Evolutionary conservation across 495 filamentous ascomycete genomes (phyloP).

Genomic region (Pseudoneurospora amorphoporcata): DNA sequence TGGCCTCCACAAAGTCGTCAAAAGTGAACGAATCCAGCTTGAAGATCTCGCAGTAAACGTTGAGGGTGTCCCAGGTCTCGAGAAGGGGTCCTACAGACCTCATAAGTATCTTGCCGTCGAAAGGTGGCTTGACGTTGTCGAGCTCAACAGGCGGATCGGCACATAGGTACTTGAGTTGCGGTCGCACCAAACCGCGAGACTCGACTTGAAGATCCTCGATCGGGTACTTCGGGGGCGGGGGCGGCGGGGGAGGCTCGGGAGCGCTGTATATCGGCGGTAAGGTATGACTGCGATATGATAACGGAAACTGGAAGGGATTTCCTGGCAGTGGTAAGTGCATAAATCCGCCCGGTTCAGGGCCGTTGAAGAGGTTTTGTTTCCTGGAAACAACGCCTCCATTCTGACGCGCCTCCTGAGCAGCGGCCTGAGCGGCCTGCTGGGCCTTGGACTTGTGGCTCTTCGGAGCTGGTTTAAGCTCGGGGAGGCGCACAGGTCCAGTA

Average conservation of each 20-base stretch:
- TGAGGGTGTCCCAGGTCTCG: slow-evolving; percentile 91
- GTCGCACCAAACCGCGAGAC: slow-evolving; percentile 51
- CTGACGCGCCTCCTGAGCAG: slow-evolving; percentile 3
- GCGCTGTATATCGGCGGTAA: slow-evolving; percentile 18
- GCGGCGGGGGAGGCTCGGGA: slow-evolving; percentile 51
- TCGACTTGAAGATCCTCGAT: slow-evolving; percentile 85
- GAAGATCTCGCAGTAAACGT: slow-evolving; percentile 90
- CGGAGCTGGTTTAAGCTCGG: slow-evolving; percentile 69
- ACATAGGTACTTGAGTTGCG: slow-evolving; percentile 67
- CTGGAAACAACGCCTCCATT: slow-evolving; percentile 25
- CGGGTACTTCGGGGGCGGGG: slow-evolving; percentile 80
- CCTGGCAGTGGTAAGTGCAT: slow-evolving; percentile 28
- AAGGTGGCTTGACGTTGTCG: slow-evolving; percentile 6
- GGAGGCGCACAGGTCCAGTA: slow-evolving; percentile 42
- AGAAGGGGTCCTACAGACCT: slow-evolving; percentile 70
- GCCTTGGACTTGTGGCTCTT: slow-evolving; percentile 66
- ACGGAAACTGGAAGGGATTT: slow-evolving; percentile 33
- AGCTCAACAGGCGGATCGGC: slow-evolving; percentile 39
- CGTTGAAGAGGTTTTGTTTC: slow-evolving; percentile 27
- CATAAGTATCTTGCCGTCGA: slow-evolving; percentile 55
- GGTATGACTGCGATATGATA: slow-evolving; percentile 27
- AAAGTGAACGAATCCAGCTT: slow-evolving; percentile 94
- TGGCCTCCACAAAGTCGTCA: slow-evolving; percentile 86
- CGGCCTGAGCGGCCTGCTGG: slow-evolving; percentile 19
- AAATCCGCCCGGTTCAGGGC: slow-evolving; percentile 26